Evolutionary conservation across 495 filamentous ascomycete genomes (phyloP), one percentile per base, ranked within the genome.

Genomic region (Parmelia sp.): DNA sequence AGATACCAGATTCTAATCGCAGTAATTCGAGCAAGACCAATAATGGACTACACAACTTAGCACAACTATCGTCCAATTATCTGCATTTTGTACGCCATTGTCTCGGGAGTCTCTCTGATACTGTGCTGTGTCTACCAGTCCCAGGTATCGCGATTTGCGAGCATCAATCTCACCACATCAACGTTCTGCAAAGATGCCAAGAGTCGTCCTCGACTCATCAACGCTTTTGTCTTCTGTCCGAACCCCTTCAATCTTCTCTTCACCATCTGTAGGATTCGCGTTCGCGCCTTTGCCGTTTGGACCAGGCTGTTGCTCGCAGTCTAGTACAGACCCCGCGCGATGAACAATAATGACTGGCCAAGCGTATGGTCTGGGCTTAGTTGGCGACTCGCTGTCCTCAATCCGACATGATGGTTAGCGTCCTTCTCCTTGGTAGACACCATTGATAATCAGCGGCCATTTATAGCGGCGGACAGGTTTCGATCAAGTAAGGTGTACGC

Each of bases 291-390:
- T 31, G 25, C 49, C 27, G 5, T 19, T 53, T 29, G 49, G 25
- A 31, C 27, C 25, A 4, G 49, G 15, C 27, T 31, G 49, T 31
- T 31, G 25, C 29, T 53, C 49, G 27, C 27, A 17, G 31, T 53
- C 14, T 15, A 29, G 25, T 6, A 19, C 27, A 31, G 19, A 31
- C 4, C 49, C 11, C 14, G 49, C 49, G 4, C 14, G 25, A 19
- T 53, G 49, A 53, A 53, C 25, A 53, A 53, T 31, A 23, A 53
- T 53, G 49, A 53, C 23, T 25, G 49, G 49, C 49, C 49, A 53
- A 31, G 25, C 25, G 49, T 53, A 53, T 31, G 49, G 49, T 53
- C 4, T 29, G 49, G 49, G 27, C 4, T 53, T 5, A 17, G 25
- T 31, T 5, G 49, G 25, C 25, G 49, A 31, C 27, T 17, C 49